phyloP scores from a whole-genome alignment of 2,329 filamentous ascomycete genomes.

The Ampelomyces quisqualis region DNA sequence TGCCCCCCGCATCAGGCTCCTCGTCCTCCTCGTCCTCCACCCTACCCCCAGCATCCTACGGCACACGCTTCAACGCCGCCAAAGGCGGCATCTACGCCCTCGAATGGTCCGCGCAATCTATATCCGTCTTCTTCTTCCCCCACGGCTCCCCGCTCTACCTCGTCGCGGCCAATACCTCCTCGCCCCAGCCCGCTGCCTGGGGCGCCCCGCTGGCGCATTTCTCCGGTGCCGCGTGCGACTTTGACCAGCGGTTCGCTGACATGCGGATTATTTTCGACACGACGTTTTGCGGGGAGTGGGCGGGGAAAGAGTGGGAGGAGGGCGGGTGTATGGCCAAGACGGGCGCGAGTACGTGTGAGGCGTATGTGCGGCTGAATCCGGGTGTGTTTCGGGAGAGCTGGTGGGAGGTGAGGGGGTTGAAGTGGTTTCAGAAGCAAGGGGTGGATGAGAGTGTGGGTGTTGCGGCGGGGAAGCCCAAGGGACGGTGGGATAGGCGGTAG shows the following conservation, averaged over 20 bases:
- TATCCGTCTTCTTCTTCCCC: slow-evolving; percentile 49
- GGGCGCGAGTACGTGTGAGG: slow-evolving; percentile 51
- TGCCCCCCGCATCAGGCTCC: background rate
- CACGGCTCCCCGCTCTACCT: slow-evolving; percentile 21
- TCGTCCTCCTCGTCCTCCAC: background rate
- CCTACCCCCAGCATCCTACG: slow-evolving; percentile 33
- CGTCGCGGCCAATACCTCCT: slow-evolving; percentile 1
- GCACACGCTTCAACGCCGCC: slow-evolving; percentile 35
- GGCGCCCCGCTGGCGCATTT: slow-evolving; percentile 40
- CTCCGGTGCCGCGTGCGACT: slow-evolving; percentile 47
- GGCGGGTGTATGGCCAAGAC: slow-evolving; percentile 29
- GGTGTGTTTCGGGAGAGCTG: slow-evolving; percentile 34
- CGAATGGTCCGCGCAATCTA: slow-evolving; percentile 40
- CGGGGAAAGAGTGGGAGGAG: slow-evolving; percentile 58
- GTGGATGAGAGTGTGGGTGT: background rate
- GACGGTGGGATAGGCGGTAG: background rate
- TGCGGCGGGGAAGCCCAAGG: background rate
- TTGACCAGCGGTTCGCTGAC: slow-evolving; percentile 45
- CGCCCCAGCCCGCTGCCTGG: slow-evolving; percentile 22
- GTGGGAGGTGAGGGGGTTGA: slow-evolving; percentile 39
- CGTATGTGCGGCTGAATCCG: slow-evolving; percentile 35
- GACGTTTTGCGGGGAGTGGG: slow-evolving; percentile 58
- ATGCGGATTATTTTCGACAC: slow-evolving; percentile 49
- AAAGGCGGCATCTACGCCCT: slow-evolving; percentile 47
- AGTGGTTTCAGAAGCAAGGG: slow-evolving; percentile 25